Evolutionary conservation across 768 basidiomycete genomes (phyloP).

Genomic region (Baorangia bicolor): DNA sequence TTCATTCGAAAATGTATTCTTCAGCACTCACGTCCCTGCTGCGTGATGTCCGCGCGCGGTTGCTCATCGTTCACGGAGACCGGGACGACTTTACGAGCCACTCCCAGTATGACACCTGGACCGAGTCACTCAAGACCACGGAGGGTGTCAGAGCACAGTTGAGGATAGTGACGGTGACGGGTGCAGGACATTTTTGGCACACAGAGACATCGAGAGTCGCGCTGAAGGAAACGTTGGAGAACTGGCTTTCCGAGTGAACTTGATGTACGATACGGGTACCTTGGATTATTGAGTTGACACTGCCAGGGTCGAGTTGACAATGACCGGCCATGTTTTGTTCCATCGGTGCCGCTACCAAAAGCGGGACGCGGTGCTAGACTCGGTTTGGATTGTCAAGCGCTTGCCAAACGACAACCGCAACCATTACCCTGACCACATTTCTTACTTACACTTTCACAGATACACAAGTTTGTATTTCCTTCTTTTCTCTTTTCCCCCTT

Average conservation of each 20-base stretch:
- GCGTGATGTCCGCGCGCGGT: constrained; percentile 41
- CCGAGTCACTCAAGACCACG: constrained; percentile 34
- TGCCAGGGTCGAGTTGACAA: constrained; percentile 9
- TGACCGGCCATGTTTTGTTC: background rate
- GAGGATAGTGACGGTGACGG: constrained; percentile 38
- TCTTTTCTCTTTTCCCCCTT: constrained; percentile 11
- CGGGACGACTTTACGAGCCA: constrained; percentile 67
- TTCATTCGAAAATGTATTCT: constrained; percentile 56
- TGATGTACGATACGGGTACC: background rate
- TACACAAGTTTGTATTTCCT: constrained; percentile 13
- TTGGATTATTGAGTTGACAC: background rate
- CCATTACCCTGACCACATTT: constrained; percentile 25
- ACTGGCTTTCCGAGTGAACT: constrained; percentile 18
- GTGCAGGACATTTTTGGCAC: constrained; percentile 70
- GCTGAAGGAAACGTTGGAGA: constrained; percentile 20
- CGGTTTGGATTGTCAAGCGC: background rate
- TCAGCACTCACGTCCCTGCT: constrained; percentile 51
- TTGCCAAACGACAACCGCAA: constrained; percentile 26
- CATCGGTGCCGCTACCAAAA: constrained; percentile 17
- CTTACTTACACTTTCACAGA: constrained; percentile 6
- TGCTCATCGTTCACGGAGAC: constrained; percentile 69
- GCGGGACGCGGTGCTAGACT: background rate
- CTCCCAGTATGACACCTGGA: constrained; percentile 58
- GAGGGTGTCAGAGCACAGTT: constrained; percentile 29
- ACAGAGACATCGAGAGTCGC: constrained; percentile 29